Evolutionary conservation across 106 monocot genomes (phyloP), one percentile per base, ranked within the genome.

Genomic region (Platanthera guangdongensis): DNA sequence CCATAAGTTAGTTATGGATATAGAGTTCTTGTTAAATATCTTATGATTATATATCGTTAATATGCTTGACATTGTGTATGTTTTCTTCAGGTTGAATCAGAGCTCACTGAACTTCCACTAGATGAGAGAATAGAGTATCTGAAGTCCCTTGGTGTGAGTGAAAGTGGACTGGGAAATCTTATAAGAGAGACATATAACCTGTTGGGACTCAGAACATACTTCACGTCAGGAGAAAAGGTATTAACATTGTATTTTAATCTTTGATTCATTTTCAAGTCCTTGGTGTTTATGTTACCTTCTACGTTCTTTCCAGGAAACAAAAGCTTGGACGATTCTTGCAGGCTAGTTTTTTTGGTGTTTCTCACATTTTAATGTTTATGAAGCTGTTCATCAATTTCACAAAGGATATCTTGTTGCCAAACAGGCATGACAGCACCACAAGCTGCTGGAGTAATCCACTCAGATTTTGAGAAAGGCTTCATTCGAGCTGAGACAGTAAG

Each of bases 381-480:
- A 6, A 10, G 65, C 65, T 39, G 65, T 8, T 65, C 28, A 65
- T 7, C 8, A 32, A 32, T 32, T 11, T 68, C n/a, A 11, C 50
- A 54, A 39, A 10, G 67, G 47, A 45, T 52, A 9, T 15, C 51
- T 72, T 15, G 1, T 79, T 10, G 14, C 51, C 16, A 76, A 67
- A 74, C 74, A 99, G 99, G 99, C 50, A 99, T 94, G 99, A 99
- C 99, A 51, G 99, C 94, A 67, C 99, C 99, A 75, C 94, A 99
- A 83, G 94, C 99, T 77, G 99, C 99, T 79, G 99, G 99, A 80
- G 92, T 99, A 71, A 99, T 99, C 74, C 99, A 99, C 80, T 90
- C 94, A 6, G 99, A 99, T 74, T 99, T 99, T 84, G 94, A 99
- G 85, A 99, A 94, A 87, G 99, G 99, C 28, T 99, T 99, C 74